A percentile compares a stretch with the other conserved stretches of the same genome.
Conservation (phyloP, 345 rosid genomes). For the Eucalyptus urophylla region DNA sequence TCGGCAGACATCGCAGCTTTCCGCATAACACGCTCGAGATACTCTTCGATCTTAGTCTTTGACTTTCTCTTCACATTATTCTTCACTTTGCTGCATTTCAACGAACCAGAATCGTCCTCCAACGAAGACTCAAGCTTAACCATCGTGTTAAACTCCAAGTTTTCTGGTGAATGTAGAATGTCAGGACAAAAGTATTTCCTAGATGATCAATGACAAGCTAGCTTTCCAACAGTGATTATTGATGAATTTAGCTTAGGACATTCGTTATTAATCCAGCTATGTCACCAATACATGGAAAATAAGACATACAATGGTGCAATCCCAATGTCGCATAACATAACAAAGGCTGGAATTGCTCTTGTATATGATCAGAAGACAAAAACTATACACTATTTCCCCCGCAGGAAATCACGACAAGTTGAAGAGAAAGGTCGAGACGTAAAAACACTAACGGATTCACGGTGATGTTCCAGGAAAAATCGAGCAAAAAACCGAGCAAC, state of each 20-base stretch:
- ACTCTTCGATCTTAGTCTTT: too few species aligned
- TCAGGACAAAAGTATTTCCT: background rate
- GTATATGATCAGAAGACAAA: background rate
- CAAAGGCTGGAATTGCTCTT: background rate
- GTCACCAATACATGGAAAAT: background rate
- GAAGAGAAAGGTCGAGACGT: accelerated
- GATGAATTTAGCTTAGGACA: background rate
- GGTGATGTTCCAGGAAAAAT: background rate
- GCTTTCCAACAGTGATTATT: too few species aligned
- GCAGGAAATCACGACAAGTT: background rate
- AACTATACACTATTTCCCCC: accelerated
- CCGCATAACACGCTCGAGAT: too few species aligned
- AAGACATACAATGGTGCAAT: background rate
- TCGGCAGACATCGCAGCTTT: too few species aligned
- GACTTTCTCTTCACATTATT: too few species aligned
- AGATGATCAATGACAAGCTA: background rate
- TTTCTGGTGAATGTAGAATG: background rate
- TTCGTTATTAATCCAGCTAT: background rate
- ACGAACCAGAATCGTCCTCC: accelerated
- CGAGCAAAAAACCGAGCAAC: background rate
- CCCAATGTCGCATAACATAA: accelerated
- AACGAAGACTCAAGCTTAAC: too few species aligned
- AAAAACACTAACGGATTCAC: background rate
- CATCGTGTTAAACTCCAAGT: background rate
- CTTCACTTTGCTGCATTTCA: too few species aligned